A percentile compares a stretch with the other conserved stretches of the same genome.
Conservation (phyloP, 2,329 filamentous ascomycete species). For the Colletotrichum sp. region DNA sequence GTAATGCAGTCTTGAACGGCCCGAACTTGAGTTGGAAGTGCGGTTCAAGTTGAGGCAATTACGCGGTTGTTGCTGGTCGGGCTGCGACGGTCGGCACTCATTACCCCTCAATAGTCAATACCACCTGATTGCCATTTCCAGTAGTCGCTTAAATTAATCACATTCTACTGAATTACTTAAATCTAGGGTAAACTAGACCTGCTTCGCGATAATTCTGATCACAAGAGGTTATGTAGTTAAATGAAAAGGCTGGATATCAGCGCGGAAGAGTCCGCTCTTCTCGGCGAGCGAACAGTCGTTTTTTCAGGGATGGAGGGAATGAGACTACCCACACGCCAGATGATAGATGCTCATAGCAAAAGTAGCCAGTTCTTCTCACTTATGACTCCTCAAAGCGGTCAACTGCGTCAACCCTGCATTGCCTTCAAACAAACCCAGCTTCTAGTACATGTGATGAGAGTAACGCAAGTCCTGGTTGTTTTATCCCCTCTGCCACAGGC, state of each 20-base stretch:
- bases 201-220: neutral
- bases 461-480: neutral
- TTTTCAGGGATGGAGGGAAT: neutral
- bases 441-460: neutral
- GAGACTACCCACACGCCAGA: neutral
- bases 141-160: neutral
- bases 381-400: neutral
- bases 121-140: neutral
- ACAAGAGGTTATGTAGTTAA: neutral
- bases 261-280: neutral
- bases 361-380: neutral
- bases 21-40: neutral
- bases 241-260: neutral
- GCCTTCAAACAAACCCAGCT: neutral
- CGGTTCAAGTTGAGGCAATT: neutral
- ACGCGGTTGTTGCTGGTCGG: neutral
- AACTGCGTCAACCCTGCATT: neutral
- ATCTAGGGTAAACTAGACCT: neutral
- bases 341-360: neutral
- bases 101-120: neutral
- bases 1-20: neutral
- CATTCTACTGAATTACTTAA: neutral
- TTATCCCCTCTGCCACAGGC: neutral
- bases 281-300: neutral
- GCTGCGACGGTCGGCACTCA: neutral